phyloP scores from a whole-genome alignment of 495 filamentous ascomycete species.

The Lichenothelia convexa region DNA sequence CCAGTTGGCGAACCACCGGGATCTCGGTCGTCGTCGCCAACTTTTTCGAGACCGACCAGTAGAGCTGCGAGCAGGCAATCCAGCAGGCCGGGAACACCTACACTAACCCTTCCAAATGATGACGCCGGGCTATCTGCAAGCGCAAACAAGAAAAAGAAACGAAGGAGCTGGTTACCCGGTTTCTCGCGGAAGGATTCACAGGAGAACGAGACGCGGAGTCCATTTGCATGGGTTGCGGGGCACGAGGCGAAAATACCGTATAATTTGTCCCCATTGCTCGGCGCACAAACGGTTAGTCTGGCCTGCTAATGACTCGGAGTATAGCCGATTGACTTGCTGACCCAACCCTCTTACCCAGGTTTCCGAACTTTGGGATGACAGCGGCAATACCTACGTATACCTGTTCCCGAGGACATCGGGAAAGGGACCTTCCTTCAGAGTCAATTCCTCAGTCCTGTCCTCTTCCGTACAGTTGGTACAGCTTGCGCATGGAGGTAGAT shows the following conservation, averaged over 20 bases:
- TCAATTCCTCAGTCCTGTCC: constrained; percentile 51
- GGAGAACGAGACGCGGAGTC: constrained; percentile 3
- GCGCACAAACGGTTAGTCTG: constrained; percentile 3
- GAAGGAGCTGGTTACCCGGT: constrained; percentile 7
- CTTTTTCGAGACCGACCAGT: constrained; percentile 6
- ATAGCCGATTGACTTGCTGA: not conserved
- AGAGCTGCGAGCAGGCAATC: constrained; percentile 1
- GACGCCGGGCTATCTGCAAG: constrained; percentile 1
- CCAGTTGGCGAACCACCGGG: constrained; percentile 1
- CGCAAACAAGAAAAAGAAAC: constrained; percentile 10
- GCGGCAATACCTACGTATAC: constrained; percentile 68
- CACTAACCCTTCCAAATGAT: constrained; percentile 1
- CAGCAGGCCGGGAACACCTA: constrained; percentile 10
- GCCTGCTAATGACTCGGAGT: not conserved
- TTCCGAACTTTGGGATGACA: constrained; percentile 74
- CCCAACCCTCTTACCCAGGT: constrained; percentile 34
- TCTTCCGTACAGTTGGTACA: constrained; percentile 51
- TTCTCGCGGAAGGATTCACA: constrained; percentile 6
- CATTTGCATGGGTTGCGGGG: constrained; percentile 13
- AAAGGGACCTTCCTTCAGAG: constrained; percentile 56
- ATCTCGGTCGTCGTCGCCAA: constrained; percentile 3
- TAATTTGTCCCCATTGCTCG: constrained; percentile 5
- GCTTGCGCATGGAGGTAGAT: constrained; percentile 42
- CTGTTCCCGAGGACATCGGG: constrained; percentile 50
- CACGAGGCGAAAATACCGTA: constrained; percentile 9